phyloP scores from a whole-genome alignment of 306 rosid species.

The Trichosanthes truncata region DNA sequence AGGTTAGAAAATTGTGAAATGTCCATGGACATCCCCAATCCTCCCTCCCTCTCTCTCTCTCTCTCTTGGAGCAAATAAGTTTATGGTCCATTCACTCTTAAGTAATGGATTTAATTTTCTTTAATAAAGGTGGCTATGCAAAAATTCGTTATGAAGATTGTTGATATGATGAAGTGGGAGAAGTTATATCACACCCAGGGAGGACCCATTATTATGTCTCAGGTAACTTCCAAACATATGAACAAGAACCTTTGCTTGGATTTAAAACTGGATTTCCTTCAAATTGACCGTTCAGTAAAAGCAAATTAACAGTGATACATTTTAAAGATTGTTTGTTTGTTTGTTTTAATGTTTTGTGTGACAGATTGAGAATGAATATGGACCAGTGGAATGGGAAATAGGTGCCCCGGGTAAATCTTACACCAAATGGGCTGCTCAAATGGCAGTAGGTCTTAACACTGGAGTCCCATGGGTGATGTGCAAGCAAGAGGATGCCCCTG shows the following conservation, averaged over 20 bases:
- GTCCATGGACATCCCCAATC: not conserved
- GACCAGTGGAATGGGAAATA: slow-evolving; percentile 80
- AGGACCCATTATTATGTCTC: slow-evolving; percentile 88
- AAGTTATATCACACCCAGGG: slow-evolving; percentile 70
- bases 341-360: slow-evolving; percentile 8
- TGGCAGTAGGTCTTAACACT: slow-evolving; percentile 76
- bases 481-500: slow-evolving; percentile 98
- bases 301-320: not conserved
- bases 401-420: slow-evolving; percentile 81
- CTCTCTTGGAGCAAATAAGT: not conserved
- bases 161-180: slow-evolving; percentile 68
- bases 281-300: not conserved
- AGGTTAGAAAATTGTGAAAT: slow-evolving; percentile 30
- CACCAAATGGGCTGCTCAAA: slow-evolving; percentile 75
- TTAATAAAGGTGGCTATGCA: slow-evolving; percentile 73
- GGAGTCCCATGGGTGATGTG: slow-evolving; percentile 99
- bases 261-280: slow-evolving; percentile 13
- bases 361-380: slow-evolving; percentile 90
- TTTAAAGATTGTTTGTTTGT: not conserved
- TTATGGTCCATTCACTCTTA: not conserved
- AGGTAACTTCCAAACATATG: slow-evolving; percentile 29
- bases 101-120: not conserved
- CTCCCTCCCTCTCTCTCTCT: not conserved
- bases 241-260: not conserved
- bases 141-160: slow-evolving; percentile 65